Conservation (phyloP, 495 filamentous ascomycete species). For the Penicillium salamii region DNA sequence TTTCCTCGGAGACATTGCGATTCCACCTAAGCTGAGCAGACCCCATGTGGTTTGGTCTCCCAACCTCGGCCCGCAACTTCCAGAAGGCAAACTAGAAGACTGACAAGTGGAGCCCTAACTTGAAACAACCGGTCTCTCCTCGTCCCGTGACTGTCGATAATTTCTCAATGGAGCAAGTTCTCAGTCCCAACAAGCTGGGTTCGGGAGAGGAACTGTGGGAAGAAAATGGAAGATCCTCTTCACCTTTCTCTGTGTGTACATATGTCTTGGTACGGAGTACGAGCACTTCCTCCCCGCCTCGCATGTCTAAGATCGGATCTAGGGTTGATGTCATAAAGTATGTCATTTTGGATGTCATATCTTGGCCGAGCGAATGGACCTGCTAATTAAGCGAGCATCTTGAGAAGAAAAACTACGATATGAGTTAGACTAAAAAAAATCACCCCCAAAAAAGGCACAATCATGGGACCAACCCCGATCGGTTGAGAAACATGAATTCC, state of each 20-base stretch:
- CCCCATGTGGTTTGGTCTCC: constrained; percentile 1
- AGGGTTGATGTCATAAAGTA: too few species aligned
- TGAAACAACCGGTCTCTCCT: constrained; percentile 18
- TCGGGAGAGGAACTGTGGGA: not conserved
- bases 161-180: not conserved
- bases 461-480: constrained; percentile 5
- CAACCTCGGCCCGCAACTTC: constrained; percentile 19
- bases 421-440: too few species aligned
- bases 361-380: not conserved
- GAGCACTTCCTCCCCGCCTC: too few species aligned
- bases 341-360: not conserved
- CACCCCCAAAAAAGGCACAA: too few species aligned
- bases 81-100: constrained; percentile 17
- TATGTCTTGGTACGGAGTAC: too few species aligned
- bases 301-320: too few species aligned
- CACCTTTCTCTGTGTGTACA: not conserved
- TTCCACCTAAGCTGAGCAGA: constrained; percentile 5
- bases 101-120: constrained; percentile 10
- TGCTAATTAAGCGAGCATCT: not conserved
- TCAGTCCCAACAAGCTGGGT: not conserved
- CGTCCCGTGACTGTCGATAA: constrained; percentile 11
- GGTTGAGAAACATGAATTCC: constrained; percentile 1
- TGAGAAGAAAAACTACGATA: not conserved
- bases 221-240: too few species aligned
- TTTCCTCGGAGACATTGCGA: not conserved